phyloP scores from a whole-genome alignment of 2,329 filamentous ascomycete species.

The Achaetomium macrosporum region DNA sequence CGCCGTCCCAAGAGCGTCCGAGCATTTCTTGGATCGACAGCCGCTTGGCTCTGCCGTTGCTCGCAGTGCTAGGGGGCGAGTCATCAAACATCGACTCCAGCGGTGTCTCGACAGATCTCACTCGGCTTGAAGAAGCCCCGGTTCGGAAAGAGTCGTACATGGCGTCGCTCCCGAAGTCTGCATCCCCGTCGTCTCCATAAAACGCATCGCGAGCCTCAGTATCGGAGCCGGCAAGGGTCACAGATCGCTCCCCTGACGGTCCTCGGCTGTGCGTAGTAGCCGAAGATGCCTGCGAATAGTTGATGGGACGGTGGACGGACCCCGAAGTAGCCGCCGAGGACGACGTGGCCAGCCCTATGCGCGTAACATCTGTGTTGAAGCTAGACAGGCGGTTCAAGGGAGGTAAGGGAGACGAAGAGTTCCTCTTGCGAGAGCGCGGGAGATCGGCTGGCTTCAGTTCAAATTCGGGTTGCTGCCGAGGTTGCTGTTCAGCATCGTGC shows the following conservation, averaged over 20 bases:
- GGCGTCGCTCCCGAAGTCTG: conserved; percentile 72
- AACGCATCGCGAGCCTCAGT: conserved; percentile 57
- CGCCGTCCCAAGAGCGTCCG: conserved; percentile 48
- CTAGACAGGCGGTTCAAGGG: conserved; percentile 49
- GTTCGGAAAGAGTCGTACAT: conserved; percentile 73
- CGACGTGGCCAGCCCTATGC: conserved; percentile 39
- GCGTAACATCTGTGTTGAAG: conserved; percentile 49
- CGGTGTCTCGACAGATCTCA: conserved; percentile 62
- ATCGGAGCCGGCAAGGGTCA: conserved; percentile 65
- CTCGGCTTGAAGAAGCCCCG: conserved; percentile 55
- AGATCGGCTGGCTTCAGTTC: conserved; percentile 17
- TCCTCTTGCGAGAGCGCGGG: conserved; percentile 24
- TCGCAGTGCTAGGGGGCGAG: conserved; percentile 57
- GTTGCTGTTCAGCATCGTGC: conserved; percentile 26
- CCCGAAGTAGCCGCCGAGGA: conserved; percentile 33
- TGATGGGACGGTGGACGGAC: conserved; percentile 36
- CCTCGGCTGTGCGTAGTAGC: conserved; percentile 38
- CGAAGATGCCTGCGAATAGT: conserved; percentile 30
- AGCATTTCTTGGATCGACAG: conserved; percentile 56
- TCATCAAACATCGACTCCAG: conserved; percentile 79
- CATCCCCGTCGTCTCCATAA: conserved; percentile 71
- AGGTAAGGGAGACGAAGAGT: conserved; percentile 50
- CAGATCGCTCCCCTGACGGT: conserved; percentile 47
- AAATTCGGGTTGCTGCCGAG: conserved; percentile 27
- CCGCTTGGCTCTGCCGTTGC: conserved; percentile 47